Evolutionary conservation across 2,329 filamentous ascomycete species (phyloP).

Genomic region (Claviceps cyperi): DNA sequence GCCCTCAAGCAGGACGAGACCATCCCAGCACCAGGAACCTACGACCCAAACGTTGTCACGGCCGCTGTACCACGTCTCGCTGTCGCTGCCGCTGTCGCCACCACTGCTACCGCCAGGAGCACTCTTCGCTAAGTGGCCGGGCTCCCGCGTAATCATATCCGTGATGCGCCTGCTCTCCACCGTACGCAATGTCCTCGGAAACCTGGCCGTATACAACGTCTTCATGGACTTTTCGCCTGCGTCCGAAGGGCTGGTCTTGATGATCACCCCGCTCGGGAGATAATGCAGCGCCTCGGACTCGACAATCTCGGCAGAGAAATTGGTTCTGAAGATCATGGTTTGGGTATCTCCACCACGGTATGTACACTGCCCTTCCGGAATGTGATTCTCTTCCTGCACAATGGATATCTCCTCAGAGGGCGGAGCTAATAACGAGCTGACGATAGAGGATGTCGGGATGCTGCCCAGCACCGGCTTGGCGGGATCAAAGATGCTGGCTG

Average conservation of each 20-base stretch:
- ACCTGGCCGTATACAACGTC: constrained; percentile 29
- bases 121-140: neutral
- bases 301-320: constrained; percentile 13
- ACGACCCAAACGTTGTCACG: constrained; percentile 38
- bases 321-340: constrained; percentile 21
- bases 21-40: constrained; percentile 51
- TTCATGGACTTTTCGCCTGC: constrained; percentile 21
- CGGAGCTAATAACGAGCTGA: constrained; percentile 28
- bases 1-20: constrained; percentile 47
- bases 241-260: constrained; percentile 36
- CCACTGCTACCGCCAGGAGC: neutral
- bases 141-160: constrained; percentile 20
- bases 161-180: constrained; percentile 31
- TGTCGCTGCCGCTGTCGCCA: neutral
- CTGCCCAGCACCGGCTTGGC: constrained; percentile 20
- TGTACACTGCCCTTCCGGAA: constrained; percentile 10
- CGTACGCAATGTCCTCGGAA: constrained; percentile 38
- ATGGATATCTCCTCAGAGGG: constrained; percentile 5
- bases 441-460: constrained; percentile 34
- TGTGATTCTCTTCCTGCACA: neutral
- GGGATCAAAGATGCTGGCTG: constrained; percentile 31
- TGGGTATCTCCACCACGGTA: constrained; percentile 18
- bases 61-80: constrained; percentile 34
- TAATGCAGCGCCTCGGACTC: constrained; percentile 38
- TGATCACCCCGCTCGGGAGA: constrained; percentile 33